phyloP scores from a whole-genome alignment of 1,139 yeast genomes.

The Scheffersomyces insectosa region DNA sequence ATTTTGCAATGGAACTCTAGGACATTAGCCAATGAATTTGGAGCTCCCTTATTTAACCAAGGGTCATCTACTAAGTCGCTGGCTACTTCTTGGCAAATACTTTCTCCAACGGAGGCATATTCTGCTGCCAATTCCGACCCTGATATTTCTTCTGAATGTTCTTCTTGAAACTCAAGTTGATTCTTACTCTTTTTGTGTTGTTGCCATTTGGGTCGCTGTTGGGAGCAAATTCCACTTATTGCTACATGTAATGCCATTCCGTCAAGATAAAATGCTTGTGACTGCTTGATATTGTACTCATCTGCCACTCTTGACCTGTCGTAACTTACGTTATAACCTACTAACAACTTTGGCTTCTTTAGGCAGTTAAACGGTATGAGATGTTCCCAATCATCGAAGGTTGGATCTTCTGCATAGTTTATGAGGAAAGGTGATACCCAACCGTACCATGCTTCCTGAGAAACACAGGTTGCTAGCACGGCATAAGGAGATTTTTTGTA shows the following conservation, averaged over 20 bases:
- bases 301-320: conserved; percentile 86
- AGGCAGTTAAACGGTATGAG: conserved; percentile 70
- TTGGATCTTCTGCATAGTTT: conserved; percentile 35
- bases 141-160: conserved; percentile 2
- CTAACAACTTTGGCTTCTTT: conserved; percentile 53
- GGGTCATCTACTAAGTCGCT: conserved; percentile 55
- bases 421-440: conserved; percentile 90
- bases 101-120: conserved; percentile 2
- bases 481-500: conserved; percentile 76
- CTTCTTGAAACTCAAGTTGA: conserved; percentile 13
- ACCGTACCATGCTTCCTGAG: conserved; percentile 83
- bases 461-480: conserved; percentile 78
- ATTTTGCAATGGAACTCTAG: conserved; percentile 78
- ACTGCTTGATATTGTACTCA: conserved; percentile 68
- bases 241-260: conserved; percentile 95
- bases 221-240: conserved; percentile 87
- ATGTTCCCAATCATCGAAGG: conserved; percentile 52
- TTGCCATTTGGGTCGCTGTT: conserved; percentile 81
- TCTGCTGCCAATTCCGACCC: conserved; percentile 3
- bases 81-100: conserved; percentile 17
- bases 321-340: conserved; percentile 90
- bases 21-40: conserved; percentile 81
- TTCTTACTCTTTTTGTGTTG: conserved; percentile 50
- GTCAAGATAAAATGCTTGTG: conserved; percentile 80
- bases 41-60: conserved; percentile 75